Evolutionary conservation across 2,329 filamentous ascomycete species (phyloP), one percentile per base, ranked within the genome.

Genomic region (Penicillium sp.): DNA sequence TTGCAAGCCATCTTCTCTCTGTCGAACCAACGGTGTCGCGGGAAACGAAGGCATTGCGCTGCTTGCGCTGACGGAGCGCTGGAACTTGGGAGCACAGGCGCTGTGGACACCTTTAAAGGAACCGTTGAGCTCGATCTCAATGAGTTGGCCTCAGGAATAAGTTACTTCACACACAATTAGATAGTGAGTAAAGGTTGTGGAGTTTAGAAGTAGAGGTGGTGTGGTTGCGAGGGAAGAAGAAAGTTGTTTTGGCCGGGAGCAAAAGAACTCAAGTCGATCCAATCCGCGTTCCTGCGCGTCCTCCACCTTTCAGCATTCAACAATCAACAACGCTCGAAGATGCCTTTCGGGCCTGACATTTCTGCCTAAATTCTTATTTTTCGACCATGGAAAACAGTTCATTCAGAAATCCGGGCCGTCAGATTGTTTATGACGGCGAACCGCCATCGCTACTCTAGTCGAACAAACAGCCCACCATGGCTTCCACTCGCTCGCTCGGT

Each of bases 401-500:
- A 50, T 54, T 54, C 51, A 47, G 61, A 63, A 64, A 65, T 64
- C 62, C 58, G 44, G 46, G 56, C 56, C 64, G 68, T 64, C 64
- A 61, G 62, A 53, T 58, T 62, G 51, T 56, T 56, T 61, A 53
- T 62, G 64, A 61, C 58, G 59, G 57, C 54, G 62, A 52, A 56
- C 37, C 60, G 60, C 58, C 54, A 60, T 57, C 48, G 54, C 60
- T 62, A 60, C 55, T 55, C 54, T 57, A 56, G 53, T 64, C 63
- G 31, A 57, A 42, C 61, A 64, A 60, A 59, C 65, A 62, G 37
- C 61, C 62, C 64, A 76, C 67, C 69, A 99, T 99, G 96, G 93
- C 93, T 66, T 87, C 90, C 72, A 86, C 97, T 77, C 90, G 87
- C 75, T 97, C 93, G 63, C 84, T 97, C 69, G 95, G 95, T 74